Conservation (phyloP, 1,139 yeast genomes). For the Nakaseomyces bracarensis region DNA sequence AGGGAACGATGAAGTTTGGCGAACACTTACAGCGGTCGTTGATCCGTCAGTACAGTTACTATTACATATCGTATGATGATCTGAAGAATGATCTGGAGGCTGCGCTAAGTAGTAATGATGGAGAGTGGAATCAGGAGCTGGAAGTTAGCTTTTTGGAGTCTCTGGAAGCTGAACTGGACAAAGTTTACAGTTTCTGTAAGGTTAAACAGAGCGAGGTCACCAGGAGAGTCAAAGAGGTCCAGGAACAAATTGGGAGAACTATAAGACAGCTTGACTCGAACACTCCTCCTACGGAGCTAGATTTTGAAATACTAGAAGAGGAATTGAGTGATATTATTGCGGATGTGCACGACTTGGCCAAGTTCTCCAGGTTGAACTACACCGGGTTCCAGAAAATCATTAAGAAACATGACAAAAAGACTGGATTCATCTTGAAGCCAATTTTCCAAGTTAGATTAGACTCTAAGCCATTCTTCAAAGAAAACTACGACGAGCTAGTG, state of each 20-base stretch:
- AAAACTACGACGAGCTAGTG: conserved; percentile 80
- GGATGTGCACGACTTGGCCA: conserved; percentile 93
- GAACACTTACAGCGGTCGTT: conserved; percentile 66
- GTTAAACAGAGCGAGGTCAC: conserved; percentile 78
- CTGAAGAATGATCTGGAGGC: conserved; percentile 71
- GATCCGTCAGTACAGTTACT: conserved; percentile 78
- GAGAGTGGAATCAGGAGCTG: conserved; percentile 60
- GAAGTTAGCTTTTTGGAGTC: conserved; percentile 74
- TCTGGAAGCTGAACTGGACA: conserved; percentile 76
- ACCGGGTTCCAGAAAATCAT: conserved; percentile 94
- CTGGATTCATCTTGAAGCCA: conserved; percentile 77
- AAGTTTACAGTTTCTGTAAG: conserved; percentile 82
- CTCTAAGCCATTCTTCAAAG: conserved; percentile 91
- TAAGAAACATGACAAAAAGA: conserved; percentile 90
- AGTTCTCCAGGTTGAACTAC: conserved; percentile 83
- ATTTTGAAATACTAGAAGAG: conserved; percentile 83
- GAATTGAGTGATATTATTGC: conserved; percentile 91
- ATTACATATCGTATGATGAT: conserved; percentile 85
- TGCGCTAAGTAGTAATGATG: conserved; percentile 46
- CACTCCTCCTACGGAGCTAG: conserved; percentile 52
- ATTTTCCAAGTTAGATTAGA: conserved; percentile 87
- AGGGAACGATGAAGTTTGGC: conserved; percentile 58
- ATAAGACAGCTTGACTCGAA: conserved; percentile 42
- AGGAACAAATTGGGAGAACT: conserved; percentile 55
- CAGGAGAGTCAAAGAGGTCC: conserved; percentile 76